Conservation (phyloP, 2,329 filamentous ascomycete species). For the Trichocomaceae sp. region DNA sequence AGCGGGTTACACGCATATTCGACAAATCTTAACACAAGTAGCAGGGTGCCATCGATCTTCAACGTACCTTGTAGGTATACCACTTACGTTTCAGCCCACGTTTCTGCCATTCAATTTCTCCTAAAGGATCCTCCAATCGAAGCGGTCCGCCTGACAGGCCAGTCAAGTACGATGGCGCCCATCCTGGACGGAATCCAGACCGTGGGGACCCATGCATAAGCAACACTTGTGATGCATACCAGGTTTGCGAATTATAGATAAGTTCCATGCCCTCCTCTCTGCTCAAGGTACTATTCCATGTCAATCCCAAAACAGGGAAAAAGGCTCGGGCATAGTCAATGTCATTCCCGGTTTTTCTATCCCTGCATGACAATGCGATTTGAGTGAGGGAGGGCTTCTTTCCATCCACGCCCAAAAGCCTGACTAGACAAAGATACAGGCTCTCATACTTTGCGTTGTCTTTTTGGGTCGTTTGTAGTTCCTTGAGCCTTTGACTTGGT, state of each 20-base stretch:
- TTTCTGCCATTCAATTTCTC: slow-evolving; percentile 1
- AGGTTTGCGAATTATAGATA: neutral
- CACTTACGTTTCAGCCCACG: neutral
- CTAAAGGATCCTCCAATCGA: neutral
- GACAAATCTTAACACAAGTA: neutral
- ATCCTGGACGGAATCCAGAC: neutral
- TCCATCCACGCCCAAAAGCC: neutral
- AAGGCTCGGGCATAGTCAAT: slow-evolving; percentile 5
- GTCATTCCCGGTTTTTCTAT: neutral
- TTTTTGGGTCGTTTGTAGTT: neutral
- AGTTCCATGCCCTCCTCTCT: slow-evolving; percentile 5
- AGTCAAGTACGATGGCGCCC: slow-evolving; percentile 4
- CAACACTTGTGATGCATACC: neutral
- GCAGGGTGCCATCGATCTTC: neutral
- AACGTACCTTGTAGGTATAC: slow-evolving; percentile 3
- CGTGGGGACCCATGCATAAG: slow-evolving; percentile 1
- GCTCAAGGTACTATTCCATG: neutral
- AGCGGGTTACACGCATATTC: neutral
- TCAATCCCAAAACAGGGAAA: slow-evolving; percentile 1
- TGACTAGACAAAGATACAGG: neutral
- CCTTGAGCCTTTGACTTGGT: neutral
- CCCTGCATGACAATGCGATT: neutral
- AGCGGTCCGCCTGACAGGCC: neutral
- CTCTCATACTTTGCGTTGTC: neutral
- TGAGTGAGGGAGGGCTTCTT: slow-evolving; percentile 1